Conservation (phyloP, 129 eudicot genomes). For the Apium graveolens region DNA sequence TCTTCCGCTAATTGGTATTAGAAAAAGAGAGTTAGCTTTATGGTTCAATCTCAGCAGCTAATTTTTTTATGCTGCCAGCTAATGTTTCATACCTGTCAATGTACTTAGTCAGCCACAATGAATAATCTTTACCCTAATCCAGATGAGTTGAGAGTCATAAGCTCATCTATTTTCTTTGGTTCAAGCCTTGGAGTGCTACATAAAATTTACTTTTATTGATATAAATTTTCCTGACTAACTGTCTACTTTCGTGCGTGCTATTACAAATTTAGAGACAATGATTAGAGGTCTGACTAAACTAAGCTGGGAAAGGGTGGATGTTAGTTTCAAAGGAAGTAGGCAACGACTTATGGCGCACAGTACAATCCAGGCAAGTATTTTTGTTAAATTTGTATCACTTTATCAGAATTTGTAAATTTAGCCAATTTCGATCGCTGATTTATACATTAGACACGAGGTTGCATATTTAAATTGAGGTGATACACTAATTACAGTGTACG, state of each 20-base stretch:
- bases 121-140: not conserved
- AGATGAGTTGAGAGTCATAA: not conserved
- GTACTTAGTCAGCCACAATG: not conserved
- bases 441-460: not conserved
- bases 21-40: not conserved
- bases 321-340: conserved; percentile 69
- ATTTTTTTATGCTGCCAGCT: not conserved
- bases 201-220: not conserved
- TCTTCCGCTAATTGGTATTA: not conserved
- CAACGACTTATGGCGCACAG: conserved; percentile 81
- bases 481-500: not conserved
- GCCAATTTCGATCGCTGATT: not conserved
- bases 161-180: not conserved
- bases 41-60: not conserved
- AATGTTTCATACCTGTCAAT: not conserved
- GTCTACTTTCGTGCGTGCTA: not conserved
- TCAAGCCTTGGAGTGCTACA: not conserved
- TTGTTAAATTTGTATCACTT: not conserved
- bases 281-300: conserved; percentile 54
- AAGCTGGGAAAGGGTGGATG: conserved; percentile 92
- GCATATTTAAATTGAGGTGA: not conserved
- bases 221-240: not conserved
- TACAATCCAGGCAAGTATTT: conserved; percentile 78
- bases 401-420: conserved; percentile 8
- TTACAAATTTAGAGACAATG: conserved; percentile 58